A percentile compares a stretch with the other conserved stretches of the same genome.
These are phyloP conservation scores for Skeletonema potamos DNA, from an alignment of 108 stramenopile species.

Conservation along the genomic window DNA sequence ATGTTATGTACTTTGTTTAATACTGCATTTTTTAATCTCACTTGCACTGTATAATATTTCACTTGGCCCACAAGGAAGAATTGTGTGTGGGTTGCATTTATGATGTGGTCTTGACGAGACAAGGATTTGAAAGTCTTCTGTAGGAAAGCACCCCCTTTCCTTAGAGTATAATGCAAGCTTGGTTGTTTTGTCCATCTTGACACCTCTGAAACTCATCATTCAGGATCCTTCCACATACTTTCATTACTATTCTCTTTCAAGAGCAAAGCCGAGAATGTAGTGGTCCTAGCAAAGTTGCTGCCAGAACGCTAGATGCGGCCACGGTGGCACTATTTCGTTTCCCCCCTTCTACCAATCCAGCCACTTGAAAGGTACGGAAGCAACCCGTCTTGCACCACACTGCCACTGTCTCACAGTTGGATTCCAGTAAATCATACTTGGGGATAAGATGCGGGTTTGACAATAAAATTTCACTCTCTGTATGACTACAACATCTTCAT, in stretches of 20 bases:
- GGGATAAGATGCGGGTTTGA: conserved; percentile 28
- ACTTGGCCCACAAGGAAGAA: no score
- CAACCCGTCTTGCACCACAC: conserved; percentile 49
- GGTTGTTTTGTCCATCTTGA: conserved; percentile 2
- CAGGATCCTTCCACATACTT: conserved; percentile 15
- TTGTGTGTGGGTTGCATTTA: no score
- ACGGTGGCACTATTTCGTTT: conserved; percentile 19
- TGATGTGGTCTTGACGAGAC: no score
- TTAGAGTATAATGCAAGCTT: not conserved
- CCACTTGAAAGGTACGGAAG: conserved; percentile 9
- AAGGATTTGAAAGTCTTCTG: no score
- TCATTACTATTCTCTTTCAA: conserved; percentile 7
- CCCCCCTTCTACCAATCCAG: conserved; percentile 19
- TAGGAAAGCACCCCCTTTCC: not conserved
- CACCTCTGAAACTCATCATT: conserved; percentile 20
- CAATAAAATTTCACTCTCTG: conserved; percentile 16
- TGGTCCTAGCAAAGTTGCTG: conserved; percentile 8
- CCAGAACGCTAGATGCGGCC: conserved; percentile 2
- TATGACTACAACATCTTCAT: not conserved
- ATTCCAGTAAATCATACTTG: conserved; percentile 34
- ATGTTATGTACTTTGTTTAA: not conserved
- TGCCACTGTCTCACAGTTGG: conserved; percentile 54
- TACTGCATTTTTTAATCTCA: not conserved
- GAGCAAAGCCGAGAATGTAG: not conserved
- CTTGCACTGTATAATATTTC: not conserved